Evolutionary conservation across 2,329 filamentous ascomycete species (phyloP).

Genomic region (Fusarium burgessii): DNA sequence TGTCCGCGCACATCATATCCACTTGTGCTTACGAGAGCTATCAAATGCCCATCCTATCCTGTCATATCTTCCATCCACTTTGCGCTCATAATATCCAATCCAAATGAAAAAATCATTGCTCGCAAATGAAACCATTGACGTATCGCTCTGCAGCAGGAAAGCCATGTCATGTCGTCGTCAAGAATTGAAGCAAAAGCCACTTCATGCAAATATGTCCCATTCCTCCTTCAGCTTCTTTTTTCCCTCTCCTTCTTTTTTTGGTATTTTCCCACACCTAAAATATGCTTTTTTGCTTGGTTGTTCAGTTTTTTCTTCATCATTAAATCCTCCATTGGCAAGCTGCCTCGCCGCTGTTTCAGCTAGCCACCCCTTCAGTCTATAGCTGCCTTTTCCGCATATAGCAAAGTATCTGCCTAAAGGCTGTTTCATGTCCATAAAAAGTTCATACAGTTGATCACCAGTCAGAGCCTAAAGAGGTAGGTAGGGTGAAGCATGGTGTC

Average conservation of each 20-base stretch:
- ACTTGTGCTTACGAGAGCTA: conserved; percentile 15
- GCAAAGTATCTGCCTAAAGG: conserved; percentile 24
- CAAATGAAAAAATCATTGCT: conserved; percentile 28
- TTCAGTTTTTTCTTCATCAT: conserved; percentile 19
- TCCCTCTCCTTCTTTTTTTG: conserved; percentile 19
- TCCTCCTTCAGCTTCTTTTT: conserved; percentile 16
- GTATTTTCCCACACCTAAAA: conserved; percentile 25
- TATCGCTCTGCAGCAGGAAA: conserved; percentile 47
- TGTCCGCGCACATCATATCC: conserved; percentile 17
- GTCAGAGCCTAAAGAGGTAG: not conserved
- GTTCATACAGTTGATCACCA: conserved; percentile 23
- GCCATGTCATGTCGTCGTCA: conserved; percentile 51
- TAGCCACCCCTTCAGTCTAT: conserved; percentile 36
- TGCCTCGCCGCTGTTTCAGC: conserved; percentile 19
- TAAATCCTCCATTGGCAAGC: conserved; percentile 29
- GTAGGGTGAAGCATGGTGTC: conserved; percentile 11
- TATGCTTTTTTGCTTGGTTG: not conserved
- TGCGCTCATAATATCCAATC: conserved; percentile 38
- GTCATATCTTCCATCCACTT: not conserved
- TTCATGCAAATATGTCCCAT: conserved; percentile 35
- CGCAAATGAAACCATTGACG: conserved; percentile 40
- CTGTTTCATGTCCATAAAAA: conserved; percentile 19
- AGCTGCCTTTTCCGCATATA: conserved; percentile 24
- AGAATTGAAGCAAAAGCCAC: conserved; percentile 41
- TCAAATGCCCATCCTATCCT: conserved; percentile 11